Evolutionary conservation across 2,329 filamentous ascomycete species (phyloP).

Genomic region (Thelonectria olida): DNA sequence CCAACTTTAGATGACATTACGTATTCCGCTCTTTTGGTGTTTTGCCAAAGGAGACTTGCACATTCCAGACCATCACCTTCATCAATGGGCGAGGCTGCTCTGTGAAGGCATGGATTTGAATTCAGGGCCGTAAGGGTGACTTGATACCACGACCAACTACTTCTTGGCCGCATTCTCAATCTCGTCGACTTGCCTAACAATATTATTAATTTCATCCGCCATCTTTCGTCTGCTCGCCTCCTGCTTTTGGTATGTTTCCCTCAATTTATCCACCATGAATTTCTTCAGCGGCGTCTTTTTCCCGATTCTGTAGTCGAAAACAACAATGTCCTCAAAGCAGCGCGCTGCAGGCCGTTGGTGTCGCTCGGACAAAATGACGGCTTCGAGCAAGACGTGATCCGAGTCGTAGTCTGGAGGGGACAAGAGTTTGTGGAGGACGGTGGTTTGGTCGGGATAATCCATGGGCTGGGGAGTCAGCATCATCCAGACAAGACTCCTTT

Average conservation of each 20-base stretch:
- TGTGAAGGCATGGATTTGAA: too few relatives aligned
- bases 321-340: slow-evolving; percentile 65
- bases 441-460: slow-evolving; percentile 83
- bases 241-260: slow-evolving; percentile 48
- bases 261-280: slow-evolving; percentile 52
- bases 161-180: slow-evolving; percentile 1
- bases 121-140: too few relatives aligned
- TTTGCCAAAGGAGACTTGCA: too few relatives aligned
- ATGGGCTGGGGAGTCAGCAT: slow-evolving; percentile 68
- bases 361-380: slow-evolving; percentile 77
- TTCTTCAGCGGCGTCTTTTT: slow-evolving; percentile 50
- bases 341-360: slow-evolving; percentile 78
- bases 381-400: slow-evolving; percentile 66
- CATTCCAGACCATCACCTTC: too few relatives aligned
- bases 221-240: slow-evolving; percentile 29
- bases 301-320: slow-evolving; percentile 45
- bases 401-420: slow-evolving; percentile 54
- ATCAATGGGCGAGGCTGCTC: too few relatives aligned
- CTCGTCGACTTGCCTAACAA: slow-evolving; percentile 8
- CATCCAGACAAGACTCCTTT: background rate
- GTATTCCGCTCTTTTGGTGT: too few relatives aligned
- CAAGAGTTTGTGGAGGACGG: slow-evolving; percentile 82
- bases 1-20: too few relatives aligned
- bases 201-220: slow-evolving; percentile 26
- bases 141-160: too few relatives aligned